These are phyloP conservation scores for Phytophthora syringae DNA, from an alignment of 352 stramenopile genomes.

Conservation along the genomic window DNA sequence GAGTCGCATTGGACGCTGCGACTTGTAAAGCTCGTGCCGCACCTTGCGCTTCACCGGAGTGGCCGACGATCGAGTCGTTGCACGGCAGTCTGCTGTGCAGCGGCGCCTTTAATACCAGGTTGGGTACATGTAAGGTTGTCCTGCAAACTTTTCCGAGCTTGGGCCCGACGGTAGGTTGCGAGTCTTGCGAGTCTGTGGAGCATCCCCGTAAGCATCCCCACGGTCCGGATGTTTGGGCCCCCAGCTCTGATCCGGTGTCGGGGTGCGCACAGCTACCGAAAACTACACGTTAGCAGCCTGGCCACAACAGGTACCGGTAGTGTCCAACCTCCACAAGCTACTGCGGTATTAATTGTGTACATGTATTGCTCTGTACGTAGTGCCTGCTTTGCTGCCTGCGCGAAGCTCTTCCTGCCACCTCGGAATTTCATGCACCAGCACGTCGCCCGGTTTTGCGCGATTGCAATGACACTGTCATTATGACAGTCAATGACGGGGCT, in stretches of 20 bases:
- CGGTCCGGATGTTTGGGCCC: slow-evolving; percentile 18
- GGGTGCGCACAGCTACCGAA: slow-evolving; percentile 16
- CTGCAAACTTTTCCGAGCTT: background rate
- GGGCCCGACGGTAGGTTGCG: background rate
- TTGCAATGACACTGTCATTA: slow-evolving; percentile 5
- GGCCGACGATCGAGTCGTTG: background rate
- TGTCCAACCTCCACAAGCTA: too few relatives aligned
- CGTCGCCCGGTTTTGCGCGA: background rate
- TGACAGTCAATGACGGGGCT: too few relatives aligned
- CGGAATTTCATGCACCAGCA: background rate
- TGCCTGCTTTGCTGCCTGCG: too few relatives aligned
- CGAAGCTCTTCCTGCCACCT: background rate
- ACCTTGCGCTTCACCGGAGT: slow-evolving; percentile 13
- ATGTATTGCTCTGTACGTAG: too few relatives aligned
- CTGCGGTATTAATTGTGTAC: too few relatives aligned
- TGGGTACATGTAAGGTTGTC: too few relatives aligned
- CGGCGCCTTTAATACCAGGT: too few relatives aligned
- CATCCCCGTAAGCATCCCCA: slow-evolving; percentile 8
- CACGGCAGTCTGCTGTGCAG: too few relatives aligned
- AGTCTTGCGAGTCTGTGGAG: slow-evolving; percentile 16
- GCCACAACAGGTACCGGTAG: too few relatives aligned
- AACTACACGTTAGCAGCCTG: too few relatives aligned
- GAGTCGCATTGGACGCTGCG: too few relatives aligned
- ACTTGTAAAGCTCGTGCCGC: background rate
- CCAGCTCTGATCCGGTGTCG: slow-evolving; percentile 26